Conservation (phyloP, 805 yeast genomes). For the Kodamaea nitidulidarum region DNA sequence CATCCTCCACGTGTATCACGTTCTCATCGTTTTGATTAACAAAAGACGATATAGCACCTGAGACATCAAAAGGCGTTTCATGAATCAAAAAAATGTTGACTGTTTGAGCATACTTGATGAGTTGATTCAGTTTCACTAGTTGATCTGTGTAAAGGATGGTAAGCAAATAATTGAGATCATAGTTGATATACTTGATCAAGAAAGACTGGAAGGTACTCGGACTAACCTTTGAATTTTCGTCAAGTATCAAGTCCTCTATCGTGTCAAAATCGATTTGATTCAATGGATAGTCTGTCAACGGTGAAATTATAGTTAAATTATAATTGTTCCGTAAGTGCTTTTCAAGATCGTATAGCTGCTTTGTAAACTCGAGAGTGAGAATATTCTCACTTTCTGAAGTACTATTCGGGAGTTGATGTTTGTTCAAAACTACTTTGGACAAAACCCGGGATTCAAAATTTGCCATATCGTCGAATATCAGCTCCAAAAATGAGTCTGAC, state of each 20-base stretch:
- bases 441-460: neutral
- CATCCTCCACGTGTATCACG: slow-evolving; percentile 5
- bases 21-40: neutral
- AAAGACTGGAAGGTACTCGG: slow-evolving; percentile 8
- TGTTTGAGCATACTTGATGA: slow-evolving; percentile 23
- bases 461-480: neutral
- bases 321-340: slow-evolving; percentile 1
- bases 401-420: slow-evolving; percentile 1
- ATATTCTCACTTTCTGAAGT: slow-evolving; percentile 9
- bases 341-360: slow-evolving; percentile 11
- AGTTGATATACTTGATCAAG: slow-evolving; percentile 23
- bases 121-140: slow-evolving; percentile 23
- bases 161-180: slow-evolving; percentile 18
- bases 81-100: slow-evolving; percentile 24
- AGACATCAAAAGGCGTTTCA: slow-evolving; percentile 2
- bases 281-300: slow-evolving; percentile 10
- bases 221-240: neutral
- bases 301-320: slow-evolving; percentile 11
- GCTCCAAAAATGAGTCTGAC: neutral
- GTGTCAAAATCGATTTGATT: slow-evolving; percentile 6
- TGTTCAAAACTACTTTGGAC: slow-evolving; percentile 10
- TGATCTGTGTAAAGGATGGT: slow-evolving; percentile 25
- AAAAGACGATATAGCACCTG: slow-evolving; percentile 1
- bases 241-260: neutral
- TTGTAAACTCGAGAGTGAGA: slow-evolving; percentile 13